Percentiles rank a stretch among this genome's conserved stretches.
Conservation (phyloP, 352 stramenopile species). For the Pythium biforme region DNA sequence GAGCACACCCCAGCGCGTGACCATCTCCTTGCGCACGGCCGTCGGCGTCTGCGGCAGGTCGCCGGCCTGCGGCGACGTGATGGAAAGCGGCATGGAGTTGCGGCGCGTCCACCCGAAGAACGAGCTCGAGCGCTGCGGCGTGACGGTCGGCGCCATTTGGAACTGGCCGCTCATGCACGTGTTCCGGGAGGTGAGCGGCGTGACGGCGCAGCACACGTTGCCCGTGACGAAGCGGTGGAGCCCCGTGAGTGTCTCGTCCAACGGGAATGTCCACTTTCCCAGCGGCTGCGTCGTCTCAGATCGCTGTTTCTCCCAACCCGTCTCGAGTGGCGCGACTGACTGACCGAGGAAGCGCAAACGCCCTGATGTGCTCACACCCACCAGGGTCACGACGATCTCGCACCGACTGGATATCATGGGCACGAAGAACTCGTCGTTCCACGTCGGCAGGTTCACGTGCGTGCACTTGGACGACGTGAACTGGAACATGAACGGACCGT, state of each 20-base stretch:
- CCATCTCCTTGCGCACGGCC: slow-evolving; percentile 47
- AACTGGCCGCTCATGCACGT: slow-evolving; percentile 79
- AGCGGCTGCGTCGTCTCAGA: slow-evolving; percentile 41
- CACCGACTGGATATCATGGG: slow-evolving; percentile 81
- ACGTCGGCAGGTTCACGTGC: slow-evolving; percentile 58
- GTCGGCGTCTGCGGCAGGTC: slow-evolving; percentile 47
- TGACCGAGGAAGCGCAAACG: slow-evolving; percentile 68
- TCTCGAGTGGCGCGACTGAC: slow-evolving; percentile 50
- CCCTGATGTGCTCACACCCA: slow-evolving; percentile 58
- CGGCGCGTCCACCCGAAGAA: slow-evolving; percentile 66
- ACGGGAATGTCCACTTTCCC: slow-evolving; percentile 78
- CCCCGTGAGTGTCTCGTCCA: slow-evolving; percentile 66
- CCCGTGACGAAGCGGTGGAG: slow-evolving; percentile 67
- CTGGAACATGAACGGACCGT: slow-evolving; percentile 87
- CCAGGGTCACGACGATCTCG: slow-evolving; percentile 73
- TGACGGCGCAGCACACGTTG: slow-evolving; percentile 55
- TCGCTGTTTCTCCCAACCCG: slow-evolving; percentile 57
- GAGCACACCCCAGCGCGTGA: slow-evolving; percentile 75
- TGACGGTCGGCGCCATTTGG: slow-evolving; percentile 51
- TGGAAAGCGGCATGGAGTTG: slow-evolving; percentile 37
- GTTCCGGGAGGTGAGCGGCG: slow-evolving; percentile 53
- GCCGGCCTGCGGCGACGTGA: slow-evolving; percentile 44
- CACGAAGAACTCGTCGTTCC: slow-evolving; percentile 71
- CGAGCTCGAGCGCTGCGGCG: slow-evolving; percentile 36
- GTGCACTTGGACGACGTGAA: slow-evolving; percentile 60